Conservation (phyloP, 371 early-diverging fungal genomes). For the Syncephalastrum sp. region DNA sequence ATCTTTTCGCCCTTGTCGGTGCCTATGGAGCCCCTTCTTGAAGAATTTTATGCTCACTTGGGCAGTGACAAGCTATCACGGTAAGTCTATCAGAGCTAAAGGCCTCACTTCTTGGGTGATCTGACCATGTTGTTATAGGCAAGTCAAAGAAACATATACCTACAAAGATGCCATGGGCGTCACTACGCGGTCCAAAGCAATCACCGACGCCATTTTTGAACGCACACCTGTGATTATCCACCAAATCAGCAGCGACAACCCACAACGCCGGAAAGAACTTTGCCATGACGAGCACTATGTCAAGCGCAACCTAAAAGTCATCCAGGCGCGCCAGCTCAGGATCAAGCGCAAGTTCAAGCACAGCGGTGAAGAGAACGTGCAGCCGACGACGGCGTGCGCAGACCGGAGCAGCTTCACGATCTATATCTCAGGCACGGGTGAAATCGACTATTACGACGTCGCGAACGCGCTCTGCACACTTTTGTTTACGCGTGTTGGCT, state of each 20-base stretch:
- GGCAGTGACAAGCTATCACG: slow-evolving; percentile 72
- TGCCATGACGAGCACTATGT: slow-evolving; percentile 50
- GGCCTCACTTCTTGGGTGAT: too few relatives aligned
- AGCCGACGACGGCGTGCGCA: slow-evolving; percentile 71
- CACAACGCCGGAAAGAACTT: slow-evolving; percentile 51
- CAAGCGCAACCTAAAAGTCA: slow-evolving; percentile 49
- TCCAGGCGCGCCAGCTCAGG: slow-evolving; percentile 56
- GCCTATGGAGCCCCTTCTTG: slow-evolving; percentile 66
- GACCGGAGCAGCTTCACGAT: slow-evolving; percentile 57
- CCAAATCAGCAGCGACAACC: slow-evolving; percentile 71
- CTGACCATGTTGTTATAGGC: slow-evolving; percentile 15
- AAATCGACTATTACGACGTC: slow-evolving; percentile 82
- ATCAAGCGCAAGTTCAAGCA: slow-evolving; percentile 66
- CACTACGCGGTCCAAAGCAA: slow-evolving; percentile 49
- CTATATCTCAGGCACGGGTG: slow-evolving; percentile 56
- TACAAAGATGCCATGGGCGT: slow-evolving; percentile 48
- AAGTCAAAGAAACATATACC: slow-evolving; percentile 48
- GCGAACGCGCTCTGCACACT: slow-evolving; percentile 63
- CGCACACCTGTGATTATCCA: slow-evolving; percentile 68
- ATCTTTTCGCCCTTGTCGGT: slow-evolving; percentile 75
- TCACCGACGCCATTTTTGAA: slow-evolving; percentile 70
- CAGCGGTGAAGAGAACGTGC: slow-evolving; percentile 49
- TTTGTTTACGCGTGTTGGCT: slow-evolving; percentile 57
- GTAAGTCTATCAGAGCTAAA: slow-evolving; percentile 33
- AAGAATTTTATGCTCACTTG: slow-evolving; percentile 65